Base-by-base conservation (phyloP, 1,284 basidiomycete species). In the Austropuccinia psidii region DNA sequence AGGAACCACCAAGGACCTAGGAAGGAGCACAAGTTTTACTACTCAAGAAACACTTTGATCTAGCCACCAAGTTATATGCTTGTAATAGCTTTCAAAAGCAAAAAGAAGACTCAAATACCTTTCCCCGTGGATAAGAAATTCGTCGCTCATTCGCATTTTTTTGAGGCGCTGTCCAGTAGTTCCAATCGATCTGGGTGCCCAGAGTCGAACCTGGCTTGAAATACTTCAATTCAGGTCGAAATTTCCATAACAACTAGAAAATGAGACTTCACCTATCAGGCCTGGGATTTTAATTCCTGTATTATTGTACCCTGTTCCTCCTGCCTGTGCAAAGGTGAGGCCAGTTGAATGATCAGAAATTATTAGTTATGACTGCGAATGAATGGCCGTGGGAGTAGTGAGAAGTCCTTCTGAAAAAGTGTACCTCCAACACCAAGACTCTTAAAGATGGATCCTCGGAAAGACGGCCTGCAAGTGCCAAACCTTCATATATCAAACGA, bases 1-100 rank as follows among this genome's bases (percentile, higher is more conserved):
- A 73, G n/a, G 70, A 73, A 24, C 70, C 70, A 15, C 70, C 70
- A 2, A 73, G 60, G 45, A 62, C 58, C 57, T 73, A 21, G n/a
- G n/a, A 39, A 19, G 29, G 43, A 60, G 7, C 33, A 52, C 17
- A 27, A 52, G 9, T 9, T 27, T 39, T 27, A 27, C n/a, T 15
- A 47, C n/a, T n/a, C n/a, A n/a, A n/a, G n/a, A n/a, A n/a, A n/a
- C n/a, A n/a, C n/a, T n/a, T n/a, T n/a, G n/a, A n/a, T n/a, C n/a
- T n/a, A n/a, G n/a, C n/a, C n/a, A n/a, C n/a, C n/a, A n/a, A n/a
- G n/a, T n/a, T n/a, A n/a, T n/a, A n/a, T n/a, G n/a, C n/a, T n/a
- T n/a, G n/a, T n/a, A n/a, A n/a, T n/a, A n/a, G n/a, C n/a, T n/a
- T n/a, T n/a, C n/a, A n/a, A n/a, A n/a, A n/a, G 24, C n/a, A 24